These are phyloP conservation scores for Verbena officinalis DNA, from an alignment of 257 asterid species.

Conservation along the genomic window DNA sequence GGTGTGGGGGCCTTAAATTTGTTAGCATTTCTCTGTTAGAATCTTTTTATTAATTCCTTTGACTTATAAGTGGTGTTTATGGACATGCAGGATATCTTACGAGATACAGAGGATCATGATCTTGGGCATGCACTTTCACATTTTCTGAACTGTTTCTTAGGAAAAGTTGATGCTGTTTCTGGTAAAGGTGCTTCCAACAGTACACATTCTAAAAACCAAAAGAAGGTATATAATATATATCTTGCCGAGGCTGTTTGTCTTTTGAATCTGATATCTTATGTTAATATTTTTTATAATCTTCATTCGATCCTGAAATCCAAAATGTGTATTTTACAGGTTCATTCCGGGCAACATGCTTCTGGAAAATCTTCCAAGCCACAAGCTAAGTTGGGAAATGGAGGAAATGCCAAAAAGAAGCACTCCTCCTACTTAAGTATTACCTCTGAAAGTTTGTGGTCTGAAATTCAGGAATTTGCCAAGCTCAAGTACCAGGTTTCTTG, in stretches of 20 bases:
- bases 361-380: conserved; percentile 52
- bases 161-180: conserved; percentile 50
- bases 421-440: conserved; percentile 55
- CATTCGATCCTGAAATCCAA: conserved; percentile 8
- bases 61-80: conserved; percentile 2
- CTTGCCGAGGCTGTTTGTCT: background rate
- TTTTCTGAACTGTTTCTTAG: conserved; percentile 77
- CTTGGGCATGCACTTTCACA: conserved; percentile 74
- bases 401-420: conserved; percentile 55
- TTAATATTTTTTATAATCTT: background rate
- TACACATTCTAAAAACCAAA: conserved; percentile 57
- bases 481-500: conserved; percentile 78
- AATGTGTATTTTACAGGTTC: conserved; percentile 52
- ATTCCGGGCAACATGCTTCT: conserved; percentile 50
- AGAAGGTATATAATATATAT: conserved; percentile 45
- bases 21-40: too few species aligned
- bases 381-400: conserved; percentile 51
- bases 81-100: conserved; percentile 66
- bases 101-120: conserved; percentile 91
- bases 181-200: conserved; percentile 49
- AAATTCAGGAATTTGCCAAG: conserved; percentile 76
- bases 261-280: background rate
- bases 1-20: too few species aligned
- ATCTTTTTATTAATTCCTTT: background rate
- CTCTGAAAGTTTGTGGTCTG: conserved; percentile 86